Evolutionary conservation across 2,329 filamentous ascomycete species (phyloP).

Genomic region (Aspergillus tanneri): DNA sequence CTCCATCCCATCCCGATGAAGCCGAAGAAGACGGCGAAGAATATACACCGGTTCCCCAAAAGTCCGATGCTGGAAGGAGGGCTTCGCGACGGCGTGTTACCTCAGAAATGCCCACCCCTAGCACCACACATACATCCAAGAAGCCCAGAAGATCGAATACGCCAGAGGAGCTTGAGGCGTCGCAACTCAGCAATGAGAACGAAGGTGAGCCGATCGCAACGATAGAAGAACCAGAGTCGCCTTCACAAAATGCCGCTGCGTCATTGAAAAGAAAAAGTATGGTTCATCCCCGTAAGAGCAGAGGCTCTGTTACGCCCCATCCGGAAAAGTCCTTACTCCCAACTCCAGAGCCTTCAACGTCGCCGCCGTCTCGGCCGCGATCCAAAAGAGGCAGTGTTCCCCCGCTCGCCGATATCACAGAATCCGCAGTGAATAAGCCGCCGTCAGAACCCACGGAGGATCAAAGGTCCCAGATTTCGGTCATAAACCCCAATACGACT

Average conservation of each 20-base stretch:
- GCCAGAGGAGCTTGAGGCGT: slow-evolving; percentile 57
- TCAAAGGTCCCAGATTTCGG: slow-evolving; percentile 54
- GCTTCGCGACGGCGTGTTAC: slow-evolving; percentile 57
- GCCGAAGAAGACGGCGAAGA: slow-evolving; percentile 69
- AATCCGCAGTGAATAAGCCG: slow-evolving; percentile 63
- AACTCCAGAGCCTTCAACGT: slow-evolving; percentile 54
- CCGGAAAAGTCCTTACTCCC: slow-evolving; percentile 44
- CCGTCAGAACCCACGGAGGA: slow-evolving; percentile 44
- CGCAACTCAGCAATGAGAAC: slow-evolving; percentile 46
- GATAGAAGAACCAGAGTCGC: slow-evolving; percentile 52
- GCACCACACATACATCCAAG: slow-evolving; percentile 30
- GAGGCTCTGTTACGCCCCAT: slow-evolving; percentile 42
- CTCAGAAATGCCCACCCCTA: slow-evolving; percentile 43
- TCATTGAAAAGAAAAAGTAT: slow-evolving; percentile 69
- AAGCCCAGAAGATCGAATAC: slow-evolving; percentile 48
- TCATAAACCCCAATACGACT: slow-evolving; percentile 73
- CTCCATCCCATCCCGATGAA: slow-evolving; percentile 46
- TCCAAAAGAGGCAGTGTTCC: slow-evolving; percentile 49
- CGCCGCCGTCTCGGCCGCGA: slow-evolving; percentile 47
- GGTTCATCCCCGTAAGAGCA: slow-evolving; percentile 40
- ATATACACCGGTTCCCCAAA: slow-evolving; percentile 70
- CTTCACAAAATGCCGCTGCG: slow-evolving; percentile 54
- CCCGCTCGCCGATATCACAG: slow-evolving; percentile 73
- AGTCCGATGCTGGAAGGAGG: slow-evolving; percentile 54
- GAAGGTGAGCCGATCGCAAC: slow-evolving; percentile 35